Conservation (phyloP, 108 stramenopile species). For the Fragilaria crotonensis region DNA sequence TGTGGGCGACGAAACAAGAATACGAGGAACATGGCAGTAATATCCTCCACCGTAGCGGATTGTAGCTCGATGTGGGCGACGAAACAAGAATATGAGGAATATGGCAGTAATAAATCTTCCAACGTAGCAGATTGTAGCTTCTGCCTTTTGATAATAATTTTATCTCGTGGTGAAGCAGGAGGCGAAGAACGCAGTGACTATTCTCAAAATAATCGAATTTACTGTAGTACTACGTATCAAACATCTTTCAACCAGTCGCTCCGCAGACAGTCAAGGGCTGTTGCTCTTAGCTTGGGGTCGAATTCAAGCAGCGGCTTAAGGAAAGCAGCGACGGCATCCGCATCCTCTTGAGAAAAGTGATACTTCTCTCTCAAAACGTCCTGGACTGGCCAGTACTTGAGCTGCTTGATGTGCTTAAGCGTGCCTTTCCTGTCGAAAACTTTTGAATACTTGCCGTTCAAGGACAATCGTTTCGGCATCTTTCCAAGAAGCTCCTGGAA, state of each 20-base stretch:
- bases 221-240: background rate
- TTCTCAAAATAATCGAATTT: too few relatives aligned
- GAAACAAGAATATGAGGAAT: constrained; percentile 89
- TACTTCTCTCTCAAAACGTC: constrained; percentile 91
- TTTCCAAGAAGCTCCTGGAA: constrained; percentile 95
- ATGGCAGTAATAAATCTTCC: constrained; percentile 79
- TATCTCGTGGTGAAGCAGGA: too few relatives aligned
- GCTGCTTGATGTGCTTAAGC: constrained; percentile 93
- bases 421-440: constrained; percentile 96
- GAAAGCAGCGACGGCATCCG: constrained; percentile 79
- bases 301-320: constrained; percentile 80
- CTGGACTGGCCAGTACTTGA: constrained; percentile 96
- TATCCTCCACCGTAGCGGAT: constrained; percentile 69
- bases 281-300: constrained; percentile 76
- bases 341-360: constrained; percentile 73
- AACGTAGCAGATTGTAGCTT: constrained; percentile 61
- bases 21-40: constrained; percentile 91
- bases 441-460: constrained; percentile 86
- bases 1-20: constrained; percentile 93
- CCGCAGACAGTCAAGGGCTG: constrained; percentile 71
- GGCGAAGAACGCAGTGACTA: too few relatives aligned
- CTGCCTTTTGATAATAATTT: too few relatives aligned
- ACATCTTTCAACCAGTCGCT: constrained; percentile 72
- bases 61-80: constrained; percentile 93
- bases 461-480: constrained; percentile 88